A percentile compares a stretch with the other conserved stretches of the same genome.
These are phyloP conservation scores for Ceratocystis papillata DNA, from an alignment of 2,329 filamentous ascomycete genomes.

Conservation along the genomic window DNA sequence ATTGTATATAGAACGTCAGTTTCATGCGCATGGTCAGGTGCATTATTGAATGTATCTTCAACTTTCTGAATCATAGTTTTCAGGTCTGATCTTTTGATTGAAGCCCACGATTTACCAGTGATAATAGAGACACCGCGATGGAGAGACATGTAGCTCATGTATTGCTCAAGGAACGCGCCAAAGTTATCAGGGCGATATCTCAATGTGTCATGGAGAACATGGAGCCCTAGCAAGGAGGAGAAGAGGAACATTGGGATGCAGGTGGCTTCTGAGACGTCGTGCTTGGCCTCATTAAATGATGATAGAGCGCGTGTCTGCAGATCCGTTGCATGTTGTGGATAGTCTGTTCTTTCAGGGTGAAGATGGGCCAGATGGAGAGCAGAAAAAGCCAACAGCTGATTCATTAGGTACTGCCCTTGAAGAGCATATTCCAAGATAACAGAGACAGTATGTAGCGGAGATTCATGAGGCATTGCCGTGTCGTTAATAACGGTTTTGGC, in stretches of 20 bases:
- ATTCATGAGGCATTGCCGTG: constrained; percentile 18
- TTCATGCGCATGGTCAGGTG: neutral
- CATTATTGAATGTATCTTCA: neutral
- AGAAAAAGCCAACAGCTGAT: constrained; percentile 38
- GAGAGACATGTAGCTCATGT: neutral
- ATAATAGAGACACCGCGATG: neutral
- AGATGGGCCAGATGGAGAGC: constrained; percentile 35
- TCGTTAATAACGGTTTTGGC: constrained; percentile 29
- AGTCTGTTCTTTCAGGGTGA: constrained; percentile 27
- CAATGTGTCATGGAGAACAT: neutral
- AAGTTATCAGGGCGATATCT: neutral
- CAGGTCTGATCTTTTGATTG: neutral
- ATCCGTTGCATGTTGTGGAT: constrained; percentile 35
- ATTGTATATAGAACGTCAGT: neutral
- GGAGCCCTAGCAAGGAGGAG: neutral
- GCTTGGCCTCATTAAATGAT: neutral
- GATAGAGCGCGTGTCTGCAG: constrained; percentile 37
- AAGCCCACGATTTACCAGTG: neutral
- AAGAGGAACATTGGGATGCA: neutral
- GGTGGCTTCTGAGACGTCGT: neutral
- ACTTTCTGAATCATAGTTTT: neutral
- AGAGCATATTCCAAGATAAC: constrained; percentile 26
- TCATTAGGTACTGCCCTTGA: constrained; percentile 37
- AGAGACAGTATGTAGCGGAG: neutral
- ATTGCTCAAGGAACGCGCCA: neutral